These are phyloP conservation scores for Diplodia mutila DNA, from an alignment of 2,329 filamentous ascomycete species.

Conservation along the genomic window DNA sequence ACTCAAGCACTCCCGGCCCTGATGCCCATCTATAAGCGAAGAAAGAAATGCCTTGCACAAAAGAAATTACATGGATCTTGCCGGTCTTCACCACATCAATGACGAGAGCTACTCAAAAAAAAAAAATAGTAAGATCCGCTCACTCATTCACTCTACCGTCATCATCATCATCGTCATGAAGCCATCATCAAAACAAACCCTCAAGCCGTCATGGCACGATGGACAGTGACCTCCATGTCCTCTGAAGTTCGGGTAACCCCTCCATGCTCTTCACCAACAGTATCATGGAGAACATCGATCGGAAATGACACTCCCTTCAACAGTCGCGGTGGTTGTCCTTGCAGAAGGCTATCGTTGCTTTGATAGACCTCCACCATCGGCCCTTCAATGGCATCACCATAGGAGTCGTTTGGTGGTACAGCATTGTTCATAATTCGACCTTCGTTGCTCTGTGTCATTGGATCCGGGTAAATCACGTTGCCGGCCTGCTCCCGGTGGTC, in stretches of 20 bases:
- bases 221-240: neutral
- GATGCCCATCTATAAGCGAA: neutral
- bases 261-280: neutral
- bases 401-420: neutral
- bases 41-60: neutral
- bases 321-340: no score
- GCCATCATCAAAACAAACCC: neutral
- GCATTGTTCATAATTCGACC: fast-evolving
- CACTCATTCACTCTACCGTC: no score
- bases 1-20: no score
- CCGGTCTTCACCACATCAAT: neutral
- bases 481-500: neutral
- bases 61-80: neutral
- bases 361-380: neutral
- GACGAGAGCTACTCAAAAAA: fast-evolving
- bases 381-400: neutral
- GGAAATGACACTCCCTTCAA: no score
- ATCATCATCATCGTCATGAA: neutral
- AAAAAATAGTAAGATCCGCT: neutral
- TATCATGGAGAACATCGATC: no score
- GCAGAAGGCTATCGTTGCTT: no score
- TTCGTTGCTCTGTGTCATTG: neutral
- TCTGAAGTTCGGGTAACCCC: neutral
- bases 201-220: neutral
- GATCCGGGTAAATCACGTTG: neutral